Evolutionary conservation across 352 stramenopile genomes (phyloP), one percentile per base, ranked within the genome.

Genomic region (Globisporangium spinosum): DNA sequence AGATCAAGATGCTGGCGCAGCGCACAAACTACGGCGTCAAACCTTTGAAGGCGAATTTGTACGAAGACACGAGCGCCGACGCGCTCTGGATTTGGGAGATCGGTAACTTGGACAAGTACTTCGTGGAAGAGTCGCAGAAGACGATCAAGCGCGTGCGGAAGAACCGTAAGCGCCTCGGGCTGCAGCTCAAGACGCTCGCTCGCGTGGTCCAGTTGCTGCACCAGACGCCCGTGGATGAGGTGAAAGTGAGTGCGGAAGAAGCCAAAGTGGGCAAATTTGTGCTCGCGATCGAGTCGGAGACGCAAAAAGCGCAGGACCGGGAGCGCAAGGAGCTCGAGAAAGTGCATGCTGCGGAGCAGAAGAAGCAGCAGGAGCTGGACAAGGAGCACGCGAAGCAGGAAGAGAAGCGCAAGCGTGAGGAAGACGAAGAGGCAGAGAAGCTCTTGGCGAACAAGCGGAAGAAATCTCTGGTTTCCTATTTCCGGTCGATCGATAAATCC

Each of bases 1-100:
- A 92, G 60, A 91, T 96, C 61, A 96, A 96, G 70, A 90, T 90
- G 76, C 73, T 96, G 12, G 89, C 89, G 32, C 85, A 96, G 70
- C 84, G 89, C 10, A 87, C 73, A 10, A 69, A 79, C 23, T 89
- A 95, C 51, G 87, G 89, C 29, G 77, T 87, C 17, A 76, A 80
- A 13, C 84, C 81, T n/a, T 55, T 70, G 3, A 91, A 90, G 45
- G 80, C 84, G 0, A 93, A 95, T 59, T 22, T 93, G 38, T 96
- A 89, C 51, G 87, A 96, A 68, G 89, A 96, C 72, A 90, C 79
- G 43, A 91, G 67, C 54, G 65, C 76, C 0, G 81, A 83, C n/a
- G 87, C 85, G 53, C 68, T 96, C 62, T 96, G 85, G 85, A 77
- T 87, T 20, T 96, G 89, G 89, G 89, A 96, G 51, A 82, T 96